Evolutionary conservation across 1,284 basidiomycete species (phyloP), one percentile per base, ranked within the genome.

Genomic region (Mycosarcoma maydis): DNA sequence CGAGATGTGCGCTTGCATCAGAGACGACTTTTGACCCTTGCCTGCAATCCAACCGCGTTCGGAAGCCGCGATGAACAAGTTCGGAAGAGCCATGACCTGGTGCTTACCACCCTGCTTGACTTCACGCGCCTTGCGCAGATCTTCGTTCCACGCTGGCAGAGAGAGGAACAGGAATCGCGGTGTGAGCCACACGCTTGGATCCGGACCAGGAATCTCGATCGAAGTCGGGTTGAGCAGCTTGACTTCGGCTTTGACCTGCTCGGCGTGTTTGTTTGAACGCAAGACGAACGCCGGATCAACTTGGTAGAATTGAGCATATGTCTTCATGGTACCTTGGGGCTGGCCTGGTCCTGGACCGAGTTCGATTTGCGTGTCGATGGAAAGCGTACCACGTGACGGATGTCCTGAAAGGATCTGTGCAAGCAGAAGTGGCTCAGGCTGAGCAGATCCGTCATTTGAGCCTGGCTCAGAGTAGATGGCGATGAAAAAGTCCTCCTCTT

Each of bases 381-480:
- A 87, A 16, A 94, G 84, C 0, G 87, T 87, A 0, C 92, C 92
- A 9, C 90, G 85, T 20, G 87, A 88, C 0, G 90, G 91, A 80
- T 92, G 91, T 1, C 92, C 92, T 0, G 90, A 89, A 14, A 86
- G 87, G 65, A 94, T 89, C 27, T 46, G 59, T 6, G 51, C 53
- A 6, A 55, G 48, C 43, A 71, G 17, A 6, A 65, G 36, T 13
- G 50, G 65, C 42, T 55, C 37, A 10, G 44, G 24, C 19, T 41
- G 32, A 27, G 37, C 46, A 0, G 20, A 27, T 1, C 19, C 9
- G n/a, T 30, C 23, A 7, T 23, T 24, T 5, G 20, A 19, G 13
- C 46, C 48, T 19, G 48, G 56, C n/a, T 68, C 58, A 13, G 72
- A 72, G 24, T 80, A 64, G 39, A 85, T 66, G 6, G 78, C 83